Evolutionary conservation across 305 asterid species (phyloP), one percentile per base, ranked within the genome.

Genomic region (Fraxinus sp.): DNA sequence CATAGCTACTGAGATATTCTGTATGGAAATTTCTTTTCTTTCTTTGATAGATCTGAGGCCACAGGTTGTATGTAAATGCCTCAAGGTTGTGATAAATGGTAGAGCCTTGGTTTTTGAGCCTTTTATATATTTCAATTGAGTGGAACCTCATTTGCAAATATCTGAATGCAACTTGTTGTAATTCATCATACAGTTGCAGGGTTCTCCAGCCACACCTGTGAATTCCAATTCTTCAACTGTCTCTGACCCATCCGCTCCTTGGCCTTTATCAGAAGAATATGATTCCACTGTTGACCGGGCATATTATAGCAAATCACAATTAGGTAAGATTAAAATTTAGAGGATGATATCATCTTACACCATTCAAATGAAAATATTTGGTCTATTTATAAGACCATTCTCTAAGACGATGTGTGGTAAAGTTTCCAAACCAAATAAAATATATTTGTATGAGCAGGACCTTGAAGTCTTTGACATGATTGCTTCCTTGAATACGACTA

Each of bases 171-270:
- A 78, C 80, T 49, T 55, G 76, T 39, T 35, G 62, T 76, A 78
- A 52, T 46, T 88, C 78, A 78, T 82, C 59, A 24, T 84, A 84
- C 89, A 88, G 91, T 64, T 85, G 84, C 97, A 90, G 91, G 90
- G 85, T 84, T 85, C 97, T 80, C 91, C 97, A 82, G 91, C 91
- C 82, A 89, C 95, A 18, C 93, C 98, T 72, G 87, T 86, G 49
- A 89, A 83, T 82, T 89, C 92, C 52, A 88, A 86, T 80, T 88
- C 90, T 28, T 80, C 89, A 72, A 87, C 73, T 76, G 66, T 68
- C 33, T 87, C 89, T 13, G 88, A 88, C 73, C 91, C 84, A 74
- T 78, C 87, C 22, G 78, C 82, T 81, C 73, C 90, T 83, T 81
- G 83, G 89, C 84, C 77, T 77, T 77, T 86, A 66, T 80, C 92